Percentiles rank a stretch among this genome's conserved stretches.
Evolutionary conservation across 139 green algal species (phyloP).

Genomic region (Picochlorum sp.): DNA sequence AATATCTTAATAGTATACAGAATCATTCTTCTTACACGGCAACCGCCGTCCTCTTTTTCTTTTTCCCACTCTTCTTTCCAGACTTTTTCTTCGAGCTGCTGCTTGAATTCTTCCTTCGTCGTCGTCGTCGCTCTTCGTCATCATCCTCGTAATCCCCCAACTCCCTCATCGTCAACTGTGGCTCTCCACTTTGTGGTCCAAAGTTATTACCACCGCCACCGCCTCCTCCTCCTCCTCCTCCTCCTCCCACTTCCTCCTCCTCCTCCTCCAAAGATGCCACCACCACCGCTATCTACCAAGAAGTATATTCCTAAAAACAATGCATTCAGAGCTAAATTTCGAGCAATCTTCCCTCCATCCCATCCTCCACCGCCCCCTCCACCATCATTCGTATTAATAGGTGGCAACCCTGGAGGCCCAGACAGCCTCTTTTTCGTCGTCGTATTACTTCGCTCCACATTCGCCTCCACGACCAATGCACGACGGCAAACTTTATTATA

Average conservation of each 20-base stretch:
- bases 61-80: neutral
- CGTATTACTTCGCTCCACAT: constrained; percentile 33
- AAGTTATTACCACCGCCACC: constrained; percentile 12
- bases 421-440: constrained; percentile 36
- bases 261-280: constrained; percentile 29
- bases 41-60: neutral
- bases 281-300: constrained; percentile 32
- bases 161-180: constrained; percentile 18
- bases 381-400: constrained; percentile 28
- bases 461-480: constrained; percentile 9
- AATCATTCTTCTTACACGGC: too few species aligned
- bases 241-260: constrained; percentile 31
- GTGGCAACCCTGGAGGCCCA: constrained; percentile 41
- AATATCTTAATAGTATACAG: too few species aligned
- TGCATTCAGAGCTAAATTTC: constrained; percentile 37
- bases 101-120: constrained; percentile 1
- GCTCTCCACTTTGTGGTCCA: neutral
- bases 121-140: constrained; percentile 1
- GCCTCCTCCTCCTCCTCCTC: constrained; percentile 19
- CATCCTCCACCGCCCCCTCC: constrained; percentile 40
- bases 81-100: neutral
- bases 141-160: constrained; percentile 22
- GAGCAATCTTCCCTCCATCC: constrained; percentile 27
- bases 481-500: neutral
- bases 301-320: constrained; percentile 32